Evolutionary conservation across 2,329 filamentous ascomycete species (phyloP).

Genomic region (Colletotrichum acutatum): DNA sequence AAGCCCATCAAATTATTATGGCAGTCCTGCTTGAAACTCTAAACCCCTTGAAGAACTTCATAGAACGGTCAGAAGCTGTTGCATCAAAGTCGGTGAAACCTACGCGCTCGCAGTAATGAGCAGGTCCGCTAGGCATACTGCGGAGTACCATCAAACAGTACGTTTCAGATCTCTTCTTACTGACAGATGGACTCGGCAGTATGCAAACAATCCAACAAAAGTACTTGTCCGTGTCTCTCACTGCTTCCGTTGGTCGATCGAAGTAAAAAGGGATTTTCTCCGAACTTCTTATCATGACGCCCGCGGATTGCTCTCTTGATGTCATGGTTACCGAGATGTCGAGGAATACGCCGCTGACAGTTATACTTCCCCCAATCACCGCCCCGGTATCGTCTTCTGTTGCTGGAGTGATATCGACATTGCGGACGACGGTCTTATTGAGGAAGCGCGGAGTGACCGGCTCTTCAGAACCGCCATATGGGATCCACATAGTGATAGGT

Average conservation of each 20-base stretch:
- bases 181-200: background rate
- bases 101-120: background rate
- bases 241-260: background rate
- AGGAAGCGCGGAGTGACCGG: background rate
- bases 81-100: background rate
- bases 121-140: background rate
- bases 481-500: slow-evolving; percentile 15
- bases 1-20: background rate
- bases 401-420: background rate
- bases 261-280: background rate
- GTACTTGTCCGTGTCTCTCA: background rate
- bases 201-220: slow-evolving; percentile 2
- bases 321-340: background rate
- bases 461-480: background rate
- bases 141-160: background rate
- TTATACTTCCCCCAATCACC: background rate
- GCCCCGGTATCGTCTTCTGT: background rate
- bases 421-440: background rate
- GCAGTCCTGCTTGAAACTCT: background rate
- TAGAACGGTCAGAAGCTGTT: background rate
- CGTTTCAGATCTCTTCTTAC: background rate
- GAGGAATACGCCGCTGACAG: background rate
- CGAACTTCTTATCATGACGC: background rate
- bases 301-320: background rate
- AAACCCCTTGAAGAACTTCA: background rate